phyloP scores from a whole-genome alignment of 2,329 filamentous ascomycete genomes.

The Metarhizium guizhouense region DNA sequence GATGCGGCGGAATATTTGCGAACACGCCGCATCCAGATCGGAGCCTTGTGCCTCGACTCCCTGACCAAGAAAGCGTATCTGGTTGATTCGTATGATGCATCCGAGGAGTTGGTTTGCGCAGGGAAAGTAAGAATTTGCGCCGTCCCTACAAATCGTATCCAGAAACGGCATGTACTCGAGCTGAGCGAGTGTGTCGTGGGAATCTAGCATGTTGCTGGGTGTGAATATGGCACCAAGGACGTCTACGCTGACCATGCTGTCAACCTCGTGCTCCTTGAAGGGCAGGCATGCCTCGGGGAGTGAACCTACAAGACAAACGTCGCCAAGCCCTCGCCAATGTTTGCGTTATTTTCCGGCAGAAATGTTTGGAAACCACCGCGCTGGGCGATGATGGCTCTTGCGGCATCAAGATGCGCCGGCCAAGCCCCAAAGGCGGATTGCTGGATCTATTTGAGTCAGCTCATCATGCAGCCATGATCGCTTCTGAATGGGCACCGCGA shows the following conservation, averaged over 20 bases:
- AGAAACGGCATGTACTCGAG: too few species aligned
- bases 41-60: background rate
- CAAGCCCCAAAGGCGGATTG: slow-evolving; percentile 10
- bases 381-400: slow-evolving; percentile 7
- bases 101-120: background rate
- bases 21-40: background rate
- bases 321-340: background rate
- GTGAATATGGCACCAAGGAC: background rate
- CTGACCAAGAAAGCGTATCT: background rate
- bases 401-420: slow-evolving; percentile 7
- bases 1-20: background rate
- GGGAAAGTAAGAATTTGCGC: background rate
- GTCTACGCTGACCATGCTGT: slow-evolving; percentile 1
- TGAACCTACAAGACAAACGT: too few species aligned
- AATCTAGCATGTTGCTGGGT: background rate
- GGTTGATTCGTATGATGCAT: slow-evolving; percentile 2
- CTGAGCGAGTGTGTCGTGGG: background rate
- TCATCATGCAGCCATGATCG: too few species aligned
- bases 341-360: background rate
- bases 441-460: background rate
- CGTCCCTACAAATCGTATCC: background rate
- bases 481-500: too few species aligned
- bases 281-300: background rate
- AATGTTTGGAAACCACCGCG: slow-evolving; percentile 1
- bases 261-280: background rate